A percentile compares a stretch with the other conserved stretches of the same genome.
Conservation (phyloP, 2,329 filamentous ascomycete genomes). For the Alternaria dauci region DNA sequence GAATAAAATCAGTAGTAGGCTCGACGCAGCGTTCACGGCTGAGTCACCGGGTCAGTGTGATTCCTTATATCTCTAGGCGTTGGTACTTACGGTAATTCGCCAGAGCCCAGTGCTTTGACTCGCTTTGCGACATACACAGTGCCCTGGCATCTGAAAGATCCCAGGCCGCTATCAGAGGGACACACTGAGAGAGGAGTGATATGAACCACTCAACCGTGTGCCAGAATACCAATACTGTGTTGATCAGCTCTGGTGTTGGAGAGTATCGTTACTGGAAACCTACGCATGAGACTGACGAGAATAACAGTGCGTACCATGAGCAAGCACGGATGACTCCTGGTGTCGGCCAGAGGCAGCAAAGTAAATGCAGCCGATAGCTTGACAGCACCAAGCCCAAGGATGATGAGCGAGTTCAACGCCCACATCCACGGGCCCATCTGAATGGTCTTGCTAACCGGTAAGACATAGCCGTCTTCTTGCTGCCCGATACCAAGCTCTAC, state of each 20-base stretch:
- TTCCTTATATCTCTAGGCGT: neutral
- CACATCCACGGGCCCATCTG: constrained; percentile 15
- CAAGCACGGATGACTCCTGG: constrained; percentile 48
- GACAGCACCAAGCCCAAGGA: constrained; percentile 55
- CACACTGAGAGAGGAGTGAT: constrained; percentile 58
- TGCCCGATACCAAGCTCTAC: constrained; percentile 52
- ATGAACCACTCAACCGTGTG: constrained; percentile 54
- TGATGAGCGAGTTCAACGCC: constrained; percentile 43
- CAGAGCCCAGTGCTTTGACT: constrained; percentile 56
- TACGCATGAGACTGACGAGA: constrained; percentile 55
- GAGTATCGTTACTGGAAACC: neutral
- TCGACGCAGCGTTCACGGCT: constrained; percentile 32
- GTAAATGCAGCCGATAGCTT: constrained; percentile 60
- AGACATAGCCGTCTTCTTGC: constrained; percentile 36
- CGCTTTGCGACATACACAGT: constrained; percentile 44
- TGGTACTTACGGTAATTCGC: constrained; percentile 52
- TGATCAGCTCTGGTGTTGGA: constrained; percentile 8
- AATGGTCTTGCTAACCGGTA: neutral
- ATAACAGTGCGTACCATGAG: constrained; percentile 6
- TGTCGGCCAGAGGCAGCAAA: constrained; percentile 54
- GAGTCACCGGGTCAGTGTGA: neutral
- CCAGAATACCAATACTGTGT: constrained; percentile 27
- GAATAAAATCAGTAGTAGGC: constrained; percentile 44
- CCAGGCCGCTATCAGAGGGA: constrained; percentile 58
- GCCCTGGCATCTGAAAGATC: constrained; percentile 26